Conservation (phyloP, 139 green algal species). For the Volvox africanus region DNA sequence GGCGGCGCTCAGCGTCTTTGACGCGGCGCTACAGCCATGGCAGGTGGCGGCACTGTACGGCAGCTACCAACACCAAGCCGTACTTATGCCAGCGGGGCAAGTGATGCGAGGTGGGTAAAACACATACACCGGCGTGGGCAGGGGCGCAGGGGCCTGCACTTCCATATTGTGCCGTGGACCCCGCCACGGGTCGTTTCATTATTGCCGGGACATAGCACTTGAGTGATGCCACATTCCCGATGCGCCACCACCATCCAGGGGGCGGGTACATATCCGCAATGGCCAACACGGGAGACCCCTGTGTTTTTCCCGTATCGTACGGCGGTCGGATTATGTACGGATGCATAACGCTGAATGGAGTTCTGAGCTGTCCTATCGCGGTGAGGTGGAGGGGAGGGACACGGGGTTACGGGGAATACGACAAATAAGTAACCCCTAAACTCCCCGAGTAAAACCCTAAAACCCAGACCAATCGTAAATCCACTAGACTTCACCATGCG, state of each 20-base stretch:
- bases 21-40: slow-evolving; percentile 43
- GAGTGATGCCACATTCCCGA: no score
- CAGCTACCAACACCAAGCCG: slow-evolving; percentile 32
- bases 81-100: slow-evolving; percentile 18
- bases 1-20: slow-evolving; percentile 51
- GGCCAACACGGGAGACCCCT: not conserved
- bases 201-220: no score
- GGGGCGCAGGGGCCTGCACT: no score
- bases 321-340: slow-evolving; percentile 33
- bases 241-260: no score
- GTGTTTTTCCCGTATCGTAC: slow-evolving; percentile 28
- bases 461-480: no score
- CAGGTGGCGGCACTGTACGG: slow-evolving; percentile 50
- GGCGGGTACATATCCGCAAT: slow-evolving; percentile 21
- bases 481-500: no score
- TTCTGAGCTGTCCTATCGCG: slow-evolving; percentile 24
- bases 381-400: not conserved
- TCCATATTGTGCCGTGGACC: no score
- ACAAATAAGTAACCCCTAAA: no score
- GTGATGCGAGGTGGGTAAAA: slow-evolving; percentile 22
- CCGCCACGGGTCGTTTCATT: no score
- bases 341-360: slow-evolving; percentile 12
- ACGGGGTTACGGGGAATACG: no score
- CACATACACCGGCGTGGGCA: no score
- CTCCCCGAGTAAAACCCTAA: no score